These are phyloP conservation scores for Auriscalpium vulgare DNA, from an alignment of 768 basidiomycete species.

Conservation along the genomic window DNA sequence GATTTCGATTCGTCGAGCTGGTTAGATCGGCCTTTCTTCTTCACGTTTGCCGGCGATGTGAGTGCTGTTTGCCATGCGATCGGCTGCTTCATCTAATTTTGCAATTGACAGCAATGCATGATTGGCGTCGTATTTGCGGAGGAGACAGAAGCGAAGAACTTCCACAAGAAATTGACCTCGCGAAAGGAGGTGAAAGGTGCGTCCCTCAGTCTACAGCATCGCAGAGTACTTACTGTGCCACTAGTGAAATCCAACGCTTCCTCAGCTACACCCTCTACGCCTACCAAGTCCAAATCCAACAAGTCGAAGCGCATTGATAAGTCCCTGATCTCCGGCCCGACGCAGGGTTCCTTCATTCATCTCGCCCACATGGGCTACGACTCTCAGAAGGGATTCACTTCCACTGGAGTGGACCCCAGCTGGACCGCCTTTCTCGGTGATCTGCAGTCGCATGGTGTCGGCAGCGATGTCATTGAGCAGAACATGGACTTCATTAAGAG, in stretches of 20 bases:
- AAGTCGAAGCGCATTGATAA: conserved; percentile 79
- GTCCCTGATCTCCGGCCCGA: conserved; percentile 82
- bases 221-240: background rate
- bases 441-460: conserved; percentile 59
- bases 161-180: conserved; percentile 76
- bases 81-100: background rate
- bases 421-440: conserved; percentile 71
- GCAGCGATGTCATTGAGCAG: conserved; percentile 56
- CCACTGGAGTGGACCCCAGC: conserved; percentile 80
- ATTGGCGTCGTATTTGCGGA: conserved; percentile 87
- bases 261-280: conserved; percentile 14
- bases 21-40: conserved; percentile 85
- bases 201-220: conserved; percentile 1
- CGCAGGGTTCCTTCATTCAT: conserved; percentile 73
- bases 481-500: conserved; percentile 88
- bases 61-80: conserved; percentile 25
- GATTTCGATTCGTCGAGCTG: conserved; percentile 57
- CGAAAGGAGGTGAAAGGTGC: conserved; percentile 48
- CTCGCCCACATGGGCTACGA: conserved; percentile 96
- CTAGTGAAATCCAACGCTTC: conserved; percentile 36
- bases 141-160: conserved; percentile 73
- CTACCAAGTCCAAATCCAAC: conserved; percentile 49
- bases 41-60: conserved; percentile 89
- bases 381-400: conserved; percentile 76
- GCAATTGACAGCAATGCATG: conserved; percentile 65